These are phyloP conservation scores for Asclepias syriaca DNA, from an alignment of 257 asterid species.

Conservation along the genomic window DNA sequence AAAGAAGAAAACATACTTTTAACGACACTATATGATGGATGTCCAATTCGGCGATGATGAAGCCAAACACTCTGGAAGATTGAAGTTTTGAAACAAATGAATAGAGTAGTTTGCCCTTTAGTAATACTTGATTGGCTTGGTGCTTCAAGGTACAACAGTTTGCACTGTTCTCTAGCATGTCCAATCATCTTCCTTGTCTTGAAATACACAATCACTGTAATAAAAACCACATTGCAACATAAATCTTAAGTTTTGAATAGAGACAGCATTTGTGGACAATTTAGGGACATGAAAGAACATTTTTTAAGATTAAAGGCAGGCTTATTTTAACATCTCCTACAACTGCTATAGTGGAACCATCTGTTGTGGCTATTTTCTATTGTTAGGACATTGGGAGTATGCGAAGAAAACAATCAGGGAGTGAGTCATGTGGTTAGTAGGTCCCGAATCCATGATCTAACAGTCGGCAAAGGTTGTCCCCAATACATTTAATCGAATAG, in stretches of 20 bases:
- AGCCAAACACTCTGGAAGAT: too few relatives aligned
- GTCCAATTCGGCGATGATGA: too few relatives aligned
- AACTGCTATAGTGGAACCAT: not conserved
- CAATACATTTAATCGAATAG: not conserved
- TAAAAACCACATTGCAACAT: too few relatives aligned
- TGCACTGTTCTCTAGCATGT: too few relatives aligned
- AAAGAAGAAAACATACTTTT: too few relatives aligned
- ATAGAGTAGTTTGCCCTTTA: too few relatives aligned
- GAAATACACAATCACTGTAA: too few relatives aligned
- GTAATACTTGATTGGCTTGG: too few relatives aligned
- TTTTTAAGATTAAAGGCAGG: not conserved
- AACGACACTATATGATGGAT: too few relatives aligned
- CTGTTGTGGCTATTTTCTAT: not conserved
- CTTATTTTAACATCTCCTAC: not conserved
- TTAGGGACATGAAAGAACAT: not conserved
- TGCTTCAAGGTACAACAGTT: too few relatives aligned
- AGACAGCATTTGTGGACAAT: not conserved
- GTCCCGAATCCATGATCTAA: not conserved
- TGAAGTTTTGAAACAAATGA: too few relatives aligned
- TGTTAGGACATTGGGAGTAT: not conserved
- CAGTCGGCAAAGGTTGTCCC: not conserved
- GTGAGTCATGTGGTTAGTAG: not conserved
- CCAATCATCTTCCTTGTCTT: too few relatives aligned
- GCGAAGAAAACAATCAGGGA: not conserved
- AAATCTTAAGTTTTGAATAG: not conserved